Evolutionary conservation across 331 rosid genomes (phyloP).

Genomic region (Pyrus hybrid): DNA sequence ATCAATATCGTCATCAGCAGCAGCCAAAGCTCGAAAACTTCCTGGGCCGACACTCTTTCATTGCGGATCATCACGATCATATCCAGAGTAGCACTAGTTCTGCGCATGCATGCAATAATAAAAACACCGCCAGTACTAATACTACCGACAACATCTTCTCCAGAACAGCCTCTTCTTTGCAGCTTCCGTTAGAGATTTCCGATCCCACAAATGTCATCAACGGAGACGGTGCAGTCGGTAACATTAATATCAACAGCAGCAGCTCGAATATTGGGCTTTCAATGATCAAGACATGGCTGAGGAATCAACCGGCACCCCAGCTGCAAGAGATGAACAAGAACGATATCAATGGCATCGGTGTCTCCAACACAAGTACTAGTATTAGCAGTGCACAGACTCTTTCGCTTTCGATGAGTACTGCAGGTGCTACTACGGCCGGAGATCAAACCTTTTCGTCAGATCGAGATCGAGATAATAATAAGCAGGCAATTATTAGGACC

Average conservation of each 20-base stretch:
- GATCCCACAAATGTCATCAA: background rate
- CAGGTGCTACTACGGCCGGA: constrained; percentile 33
- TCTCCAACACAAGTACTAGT: background rate
- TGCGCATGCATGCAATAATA: background rate
- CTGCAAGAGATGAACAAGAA: constrained; percentile 18
- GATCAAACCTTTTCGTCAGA: constrained; percentile 43
- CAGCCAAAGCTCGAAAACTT: constrained; percentile 87
- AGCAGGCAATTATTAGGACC: background rate
- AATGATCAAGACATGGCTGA: constrained; percentile 86
- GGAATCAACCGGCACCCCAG: constrained; percentile 49
- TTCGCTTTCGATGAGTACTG: constrained; percentile 75
- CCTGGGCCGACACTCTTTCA: constrained; percentile 61
- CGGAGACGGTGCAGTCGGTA: background rate
- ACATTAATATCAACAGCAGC: background rate
- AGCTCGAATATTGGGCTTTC: constrained; percentile 63
- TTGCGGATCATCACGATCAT: constrained; percentile 22
- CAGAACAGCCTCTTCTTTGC: background rate
- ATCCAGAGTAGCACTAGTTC: background rate
- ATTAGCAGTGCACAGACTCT: constrained; percentile 34
- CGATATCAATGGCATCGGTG: background rate
- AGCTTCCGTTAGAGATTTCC: background rate
- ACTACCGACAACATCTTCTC: background rate
- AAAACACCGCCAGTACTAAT: background rate
- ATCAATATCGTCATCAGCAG: constrained; percentile 17
- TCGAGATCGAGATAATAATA: background rate